Percentiles rank a stretch among this genome's conserved stretches.
Evolutionary conservation across 768 basidiomycete species (phyloP).

Genomic region (Steccherinum ochraceum): DNA sequence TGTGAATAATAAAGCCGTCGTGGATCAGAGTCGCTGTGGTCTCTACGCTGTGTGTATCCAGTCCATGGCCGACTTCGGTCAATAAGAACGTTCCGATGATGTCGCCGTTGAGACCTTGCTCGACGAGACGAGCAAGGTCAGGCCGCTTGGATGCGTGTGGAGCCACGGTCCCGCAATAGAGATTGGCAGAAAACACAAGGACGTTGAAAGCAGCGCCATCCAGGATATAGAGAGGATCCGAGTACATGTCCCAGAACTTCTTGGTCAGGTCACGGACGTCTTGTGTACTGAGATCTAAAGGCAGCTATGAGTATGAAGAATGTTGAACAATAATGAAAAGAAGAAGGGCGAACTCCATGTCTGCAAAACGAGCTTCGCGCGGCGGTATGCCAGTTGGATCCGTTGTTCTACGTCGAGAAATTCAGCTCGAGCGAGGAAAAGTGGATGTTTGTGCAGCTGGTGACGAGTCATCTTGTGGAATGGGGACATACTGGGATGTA

Average conservation of each 20-base stretch:
- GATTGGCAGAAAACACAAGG: slow-evolving; percentile 32
- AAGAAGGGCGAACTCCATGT: background rate
- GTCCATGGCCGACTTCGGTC: slow-evolving; percentile 25
- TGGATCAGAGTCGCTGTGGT: slow-evolving; percentile 19
- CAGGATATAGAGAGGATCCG: slow-evolving; percentile 23
- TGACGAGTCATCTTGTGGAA: too few relatives aligned
- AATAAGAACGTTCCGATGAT: slow-evolving; percentile 18
- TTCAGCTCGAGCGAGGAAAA: background rate
- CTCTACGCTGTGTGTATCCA: slow-evolving; percentile 22
- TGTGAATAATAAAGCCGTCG: slow-evolving; percentile 21
- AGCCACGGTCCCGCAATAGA: slow-evolving; percentile 31
- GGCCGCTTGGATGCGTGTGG: slow-evolving; percentile 18
- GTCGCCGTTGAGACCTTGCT: slow-evolving; percentile 10
- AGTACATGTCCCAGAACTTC: slow-evolving; percentile 33
- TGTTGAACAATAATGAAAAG: background rate
- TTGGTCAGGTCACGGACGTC: slow-evolving; percentile 27
- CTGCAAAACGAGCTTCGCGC: background rate
- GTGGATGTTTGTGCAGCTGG: background rate
- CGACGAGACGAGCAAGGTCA: slow-evolving; percentile 19
- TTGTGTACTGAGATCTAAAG: slow-evolving; percentile 22
- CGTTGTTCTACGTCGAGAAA: background rate
- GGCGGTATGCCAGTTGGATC: background rate
- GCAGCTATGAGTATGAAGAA: background rate
- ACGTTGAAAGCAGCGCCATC: slow-evolving; percentile 29
- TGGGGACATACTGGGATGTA: too few relatives aligned